phyloP scores from a whole-genome alignment of 140 eudicot species.

The Oenanthe javanica region DNA sequence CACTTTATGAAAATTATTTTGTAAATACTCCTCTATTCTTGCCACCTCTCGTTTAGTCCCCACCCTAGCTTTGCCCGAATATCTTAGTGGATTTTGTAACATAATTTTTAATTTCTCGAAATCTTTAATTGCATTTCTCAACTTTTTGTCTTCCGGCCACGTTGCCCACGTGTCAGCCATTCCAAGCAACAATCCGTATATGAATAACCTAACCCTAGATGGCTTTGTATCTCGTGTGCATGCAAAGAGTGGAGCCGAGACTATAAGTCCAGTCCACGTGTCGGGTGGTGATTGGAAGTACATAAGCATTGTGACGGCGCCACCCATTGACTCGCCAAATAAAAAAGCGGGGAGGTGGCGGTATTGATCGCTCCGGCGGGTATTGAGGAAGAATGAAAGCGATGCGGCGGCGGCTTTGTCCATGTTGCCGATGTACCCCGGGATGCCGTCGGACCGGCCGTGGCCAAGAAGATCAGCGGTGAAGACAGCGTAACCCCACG shows the following conservation, averaged over 20 bases:
- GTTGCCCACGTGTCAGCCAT: conserved; percentile 88
- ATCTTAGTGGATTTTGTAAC: conserved; percentile 59
- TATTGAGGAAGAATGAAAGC: conserved; percentile 33
- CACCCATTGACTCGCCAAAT: conserved; percentile 84
- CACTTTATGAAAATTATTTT: conserved; percentile 62
- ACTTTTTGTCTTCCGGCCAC: conserved; percentile 74
- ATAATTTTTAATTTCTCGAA: conserved; percentile 68
- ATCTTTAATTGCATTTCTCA: conserved; percentile 65
- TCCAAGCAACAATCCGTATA: conserved; percentile 73
- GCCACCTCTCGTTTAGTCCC: conserved; percentile 86
- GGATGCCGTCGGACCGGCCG: conserved; percentile 79
- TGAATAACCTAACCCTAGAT: conserved; percentile 47
- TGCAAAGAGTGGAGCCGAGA: conserved; percentile 72
- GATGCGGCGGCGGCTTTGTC: conserved; percentile 50
- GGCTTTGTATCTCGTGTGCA: conserved; percentile 63
- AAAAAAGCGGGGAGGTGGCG: conserved; percentile 63
- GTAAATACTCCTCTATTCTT: conserved; percentile 50
- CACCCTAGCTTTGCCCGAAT: conserved; percentile 56
- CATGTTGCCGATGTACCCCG: conserved; percentile 67
- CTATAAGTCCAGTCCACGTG: conserved; percentile 70
- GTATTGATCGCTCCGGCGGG: conserved; percentile 49
- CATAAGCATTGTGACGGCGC: conserved; percentile 56
- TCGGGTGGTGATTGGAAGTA: conserved; percentile 65
- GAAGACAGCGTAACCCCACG: conserved; percentile 83
- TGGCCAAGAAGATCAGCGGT: conserved; percentile 83